Conservation (phyloP, 228 moss, liverwort and hornwort genomes). For the Sphagnum magellanicum region DNA sequence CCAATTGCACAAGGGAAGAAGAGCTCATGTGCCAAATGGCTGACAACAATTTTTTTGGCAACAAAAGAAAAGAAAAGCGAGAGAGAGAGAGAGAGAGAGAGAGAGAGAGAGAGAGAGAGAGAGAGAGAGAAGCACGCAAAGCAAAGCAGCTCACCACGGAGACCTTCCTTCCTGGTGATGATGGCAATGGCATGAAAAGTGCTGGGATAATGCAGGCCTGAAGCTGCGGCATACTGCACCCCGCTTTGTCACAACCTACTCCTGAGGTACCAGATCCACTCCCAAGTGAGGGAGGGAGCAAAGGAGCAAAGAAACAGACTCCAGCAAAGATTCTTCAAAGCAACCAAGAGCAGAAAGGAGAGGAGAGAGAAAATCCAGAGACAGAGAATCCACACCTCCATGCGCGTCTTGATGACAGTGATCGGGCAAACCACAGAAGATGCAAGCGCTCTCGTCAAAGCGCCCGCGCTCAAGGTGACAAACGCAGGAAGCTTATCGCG, state of each 20-base stretch:
- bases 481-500: constrained; percentile 67
- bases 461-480: constrained; percentile 73
- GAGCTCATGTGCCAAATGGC: too few relatives aligned
- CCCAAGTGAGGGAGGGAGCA: constrained; percentile 14
- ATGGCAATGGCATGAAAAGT: constrained; percentile 71
- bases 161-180: constrained; percentile 68
- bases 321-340: too few relatives aligned
- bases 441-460: constrained; percentile 69
- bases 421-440: constrained; percentile 78
- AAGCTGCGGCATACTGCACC: constrained; percentile 97
- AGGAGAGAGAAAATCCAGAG: background rate
- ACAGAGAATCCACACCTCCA: constrained; percentile 64
- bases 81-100: constrained; percentile 1
- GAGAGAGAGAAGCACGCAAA: background rate
- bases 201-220: constrained; percentile 69
- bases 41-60: too few relatives aligned
- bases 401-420: constrained; percentile 96
- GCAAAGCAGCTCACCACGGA: constrained; percentile 41
- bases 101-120: constrained; percentile 1
- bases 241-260: constrained; percentile 24
- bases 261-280: constrained; percentile 52
- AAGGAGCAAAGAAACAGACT: too few relatives aligned
- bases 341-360: too few relatives aligned
- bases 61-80: background rate
- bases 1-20: too few relatives aligned